Evolutionary conservation across 805 yeast genomes (phyloP), one percentile per base, ranked within the genome.

Genomic region (Ogataea populi-albae): DNA sequence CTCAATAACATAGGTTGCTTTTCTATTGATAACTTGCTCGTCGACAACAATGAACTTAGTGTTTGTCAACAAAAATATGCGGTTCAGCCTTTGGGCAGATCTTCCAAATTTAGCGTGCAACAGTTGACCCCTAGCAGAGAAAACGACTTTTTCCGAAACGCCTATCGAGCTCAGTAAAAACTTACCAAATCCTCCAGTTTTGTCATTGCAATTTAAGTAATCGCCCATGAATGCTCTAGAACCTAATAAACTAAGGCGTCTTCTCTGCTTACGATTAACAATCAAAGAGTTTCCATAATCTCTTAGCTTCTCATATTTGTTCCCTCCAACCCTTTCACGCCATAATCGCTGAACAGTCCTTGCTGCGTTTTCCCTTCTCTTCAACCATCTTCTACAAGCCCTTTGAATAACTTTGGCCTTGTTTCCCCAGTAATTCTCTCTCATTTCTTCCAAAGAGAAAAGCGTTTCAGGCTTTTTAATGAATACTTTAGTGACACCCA

Each of bases 331-430:
- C 54, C 79, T 76, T 41, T 76, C 81, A 59, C 93, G 77, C 83
- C 95, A 86, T 31, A 85, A 79, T 43, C 81, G 73, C 63, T 89
- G 97, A 27, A 87, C 77, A 35, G 71, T 73, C 40, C 75, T 77
- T 2, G 96, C 97, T 17, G 95, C 88, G 52, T 86, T 95, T 38
- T 81, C 83, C 65, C 89, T 81, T 55, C 86, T 73, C 60, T 79
- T 80, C 43, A 80, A 66, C 56, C 82, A 86, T 51, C 86, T 71
- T 67, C 98, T 76, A 86, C 97, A 88, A 3, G 98, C 98, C 47
- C 97, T 77, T 68, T 93, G 99, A 50, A 93, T 91, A 52, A 95
- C 78, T 3, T 95, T 89, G 4, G 98, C 98, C 95, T 93, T 93
- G 50, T 86, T 86, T 55, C 87, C 91, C 98, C 98, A 93, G 59